A percentile compares a stretch with the other conserved stretches of the same genome.
Conservation (phyloP, 2,329 filamentous ascomycete species). For the Fusarium globosum region DNA sequence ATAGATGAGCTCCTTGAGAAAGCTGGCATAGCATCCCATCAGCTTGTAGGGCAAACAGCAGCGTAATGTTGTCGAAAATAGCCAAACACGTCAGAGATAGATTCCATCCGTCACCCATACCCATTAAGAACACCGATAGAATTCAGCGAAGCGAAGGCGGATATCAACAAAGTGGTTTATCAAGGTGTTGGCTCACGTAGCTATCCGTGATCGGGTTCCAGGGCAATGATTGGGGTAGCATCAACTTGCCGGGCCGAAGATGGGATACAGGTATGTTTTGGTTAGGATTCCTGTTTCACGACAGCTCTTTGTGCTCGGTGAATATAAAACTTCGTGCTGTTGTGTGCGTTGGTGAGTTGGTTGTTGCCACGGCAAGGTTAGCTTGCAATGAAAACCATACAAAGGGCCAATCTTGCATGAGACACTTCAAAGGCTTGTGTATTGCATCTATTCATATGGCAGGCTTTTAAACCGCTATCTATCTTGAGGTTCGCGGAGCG, state of each 20-base stretch:
- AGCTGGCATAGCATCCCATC: slow-evolving; percentile 12
- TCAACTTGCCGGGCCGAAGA: slow-evolving; percentile 30
- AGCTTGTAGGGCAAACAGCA: slow-evolving; percentile 15
- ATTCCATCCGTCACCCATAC: not conserved
- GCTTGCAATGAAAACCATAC: not conserved
- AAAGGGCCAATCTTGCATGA: not conserved
- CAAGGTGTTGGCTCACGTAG: slow-evolving; percentile 29
- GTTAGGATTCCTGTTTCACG: slow-evolving; percentile 7
- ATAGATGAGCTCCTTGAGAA: not conserved
- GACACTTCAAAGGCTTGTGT: not conserved
- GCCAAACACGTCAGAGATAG: not conserved
- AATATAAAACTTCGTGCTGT: not conserved
- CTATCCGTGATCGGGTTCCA: slow-evolving; percentile 17
- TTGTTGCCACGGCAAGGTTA: not conserved
- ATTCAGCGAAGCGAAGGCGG: not conserved
- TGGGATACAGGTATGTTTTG: slow-evolving; percentile 8
- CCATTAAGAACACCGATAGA: not conserved
- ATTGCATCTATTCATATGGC: not conserved
- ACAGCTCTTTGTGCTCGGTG: not conserved
- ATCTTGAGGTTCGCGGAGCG: not conserved
- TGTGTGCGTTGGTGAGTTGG: not conserved
- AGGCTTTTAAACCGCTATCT: not conserved
- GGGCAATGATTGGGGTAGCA: slow-evolving; percentile 20
- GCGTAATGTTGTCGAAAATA: slow-evolving; percentile 14
- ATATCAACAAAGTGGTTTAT: slow-evolving; percentile 19